Evolutionary conservation across 2,329 filamentous ascomycete genomes (phyloP).

Genomic region (Alternaria tenuissima): DNA sequence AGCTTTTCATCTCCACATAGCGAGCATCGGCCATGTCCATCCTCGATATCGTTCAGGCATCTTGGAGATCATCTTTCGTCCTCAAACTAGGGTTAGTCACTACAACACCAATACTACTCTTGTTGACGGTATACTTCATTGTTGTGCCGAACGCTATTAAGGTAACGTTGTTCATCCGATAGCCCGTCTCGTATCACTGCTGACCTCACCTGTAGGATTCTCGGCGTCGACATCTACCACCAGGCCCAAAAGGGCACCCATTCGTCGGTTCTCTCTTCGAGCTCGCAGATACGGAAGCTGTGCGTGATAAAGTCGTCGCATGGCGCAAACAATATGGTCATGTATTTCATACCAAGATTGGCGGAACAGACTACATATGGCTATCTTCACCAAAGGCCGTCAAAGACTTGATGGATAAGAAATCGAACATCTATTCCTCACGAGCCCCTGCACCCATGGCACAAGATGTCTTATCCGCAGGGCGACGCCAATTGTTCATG

Average conservation of each 20-base stretch:
- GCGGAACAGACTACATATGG: conserved; percentile 53
- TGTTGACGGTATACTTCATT: conserved; percentile 38
- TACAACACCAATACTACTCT: conserved; percentile 26
- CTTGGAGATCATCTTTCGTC: conserved; percentile 12
- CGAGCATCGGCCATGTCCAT: conserved; percentile 16
- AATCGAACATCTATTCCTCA: conserved; percentile 62
- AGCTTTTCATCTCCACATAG: not conserved
- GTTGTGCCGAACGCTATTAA: conserved; percentile 43
- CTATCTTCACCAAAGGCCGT: conserved; percentile 59
- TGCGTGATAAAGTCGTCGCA: conserved; percentile 40
- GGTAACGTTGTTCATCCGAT: conserved; percentile 14
- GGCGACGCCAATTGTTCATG: conserved; percentile 58
- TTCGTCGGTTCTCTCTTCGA: conserved; percentile 53
- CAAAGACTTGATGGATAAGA: conserved; percentile 64
- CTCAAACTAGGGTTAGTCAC: conserved; percentile 24
- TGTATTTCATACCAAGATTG: conserved; percentile 53
- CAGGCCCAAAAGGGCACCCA: conserved; percentile 51
- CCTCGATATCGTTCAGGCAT: conserved; percentile 9
- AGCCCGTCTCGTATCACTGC: conserved; percentile 4
- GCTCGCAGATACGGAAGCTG: conserved; percentile 46
- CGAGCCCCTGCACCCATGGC: conserved; percentile 49
- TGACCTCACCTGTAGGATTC: conserved; percentile 29
- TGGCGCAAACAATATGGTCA: conserved; percentile 51
- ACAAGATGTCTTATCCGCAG: conserved; percentile 55
- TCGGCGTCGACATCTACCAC: conserved; percentile 47